Evolutionary conservation across 2,329 filamentous ascomycete genomes (phyloP).

Genomic region (Rhynchosporium secalis): DNA sequence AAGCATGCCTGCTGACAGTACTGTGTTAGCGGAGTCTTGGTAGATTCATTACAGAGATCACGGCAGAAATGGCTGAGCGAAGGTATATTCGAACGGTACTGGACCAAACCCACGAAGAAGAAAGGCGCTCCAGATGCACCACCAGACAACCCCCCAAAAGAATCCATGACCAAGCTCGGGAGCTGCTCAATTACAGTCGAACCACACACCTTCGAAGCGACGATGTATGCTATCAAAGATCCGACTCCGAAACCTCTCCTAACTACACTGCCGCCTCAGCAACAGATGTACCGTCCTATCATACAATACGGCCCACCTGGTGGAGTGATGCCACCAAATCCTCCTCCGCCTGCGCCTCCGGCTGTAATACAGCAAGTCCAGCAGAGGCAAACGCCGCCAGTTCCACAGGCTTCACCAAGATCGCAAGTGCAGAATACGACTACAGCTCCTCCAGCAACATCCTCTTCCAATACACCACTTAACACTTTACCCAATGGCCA

Average conservation of each 20-base stretch:
- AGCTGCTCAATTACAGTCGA: constrained; percentile 74
- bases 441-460: constrained; percentile 19
- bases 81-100: constrained; percentile 75
- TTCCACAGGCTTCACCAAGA: constrained; percentile 31
- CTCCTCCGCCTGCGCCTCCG: constrained; percentile 37
- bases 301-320: constrained; percentile 67
- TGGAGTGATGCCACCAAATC: constrained; percentile 58
- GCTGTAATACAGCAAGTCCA: constrained; percentile 34
- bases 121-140: constrained; percentile 64
- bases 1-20: constrained; percentile 5
- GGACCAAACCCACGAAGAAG: constrained; percentile 70
- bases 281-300: constrained; percentile 51
- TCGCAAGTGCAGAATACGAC: constrained; percentile 26
- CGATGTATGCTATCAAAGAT: constrained; percentile 71
- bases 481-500: constrained; percentile 13
- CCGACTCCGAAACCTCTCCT: constrained; percentile 49
- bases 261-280: constrained; percentile 37
- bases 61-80: constrained; percentile 71
- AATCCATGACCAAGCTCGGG: constrained; percentile 72
- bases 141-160: constrained; percentile 65
- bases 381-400: constrained; percentile 37
- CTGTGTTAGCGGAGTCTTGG: constrained; percentile 65
- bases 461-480: constrained; percentile 9
- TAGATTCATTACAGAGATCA: constrained; percentile 72
- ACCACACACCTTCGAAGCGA: constrained; percentile 77